Evolutionary conservation across 495 filamentous ascomycete species (phyloP), one percentile per base, ranked within the genome.

Genomic region (Pseudevernia furfuracea): DNA sequence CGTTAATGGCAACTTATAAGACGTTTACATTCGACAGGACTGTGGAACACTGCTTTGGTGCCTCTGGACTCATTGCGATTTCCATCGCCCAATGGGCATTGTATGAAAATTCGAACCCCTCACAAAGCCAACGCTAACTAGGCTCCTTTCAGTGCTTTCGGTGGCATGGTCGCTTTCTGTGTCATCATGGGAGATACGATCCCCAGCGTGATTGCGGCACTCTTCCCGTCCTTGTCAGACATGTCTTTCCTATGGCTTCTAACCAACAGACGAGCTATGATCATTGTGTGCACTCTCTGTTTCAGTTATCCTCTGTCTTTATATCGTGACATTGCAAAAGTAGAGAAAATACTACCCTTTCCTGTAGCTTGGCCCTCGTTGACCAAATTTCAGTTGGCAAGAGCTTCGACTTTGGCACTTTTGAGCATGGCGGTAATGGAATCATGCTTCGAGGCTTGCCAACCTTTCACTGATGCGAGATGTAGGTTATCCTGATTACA

Each of bases 301-400:
- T 79, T 97, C 37, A 96, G 92, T n/a, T 98, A 90, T 71, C 94
- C 94, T 10, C 74, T 98, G 62, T 91, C 90, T 62, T 75, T 97
- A 59, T 97, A 98, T 80, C 78, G 94, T 69, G 94, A 98, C 76
- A 97, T 98, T 81, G 90, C 94, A 36, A 97, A 97, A 84, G 92
- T 93, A 77, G 67, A 76, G 72, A 30, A 6, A 17, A 43, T 3
- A 65, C 49, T 17, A 34, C 25, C 59, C 56, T 34, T 32, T 56
- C 34, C 17, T 48, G 21, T 39, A 61, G 15, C 28, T 52, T 49
- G 32, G n/a, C 19, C 34, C 2, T 43, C 32, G 66, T 75, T 81
- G 66, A 79, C 69, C 55, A 7, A 12, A 9, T 43, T 25, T 60
- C 75, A 96, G 91, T 77, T 98, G 73, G 91, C 95, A 25, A 97